These are phyloP conservation scores for Passiflora organensis DNA, from an alignment of 345 rosid genomes.

Conservation along the genomic window DNA sequence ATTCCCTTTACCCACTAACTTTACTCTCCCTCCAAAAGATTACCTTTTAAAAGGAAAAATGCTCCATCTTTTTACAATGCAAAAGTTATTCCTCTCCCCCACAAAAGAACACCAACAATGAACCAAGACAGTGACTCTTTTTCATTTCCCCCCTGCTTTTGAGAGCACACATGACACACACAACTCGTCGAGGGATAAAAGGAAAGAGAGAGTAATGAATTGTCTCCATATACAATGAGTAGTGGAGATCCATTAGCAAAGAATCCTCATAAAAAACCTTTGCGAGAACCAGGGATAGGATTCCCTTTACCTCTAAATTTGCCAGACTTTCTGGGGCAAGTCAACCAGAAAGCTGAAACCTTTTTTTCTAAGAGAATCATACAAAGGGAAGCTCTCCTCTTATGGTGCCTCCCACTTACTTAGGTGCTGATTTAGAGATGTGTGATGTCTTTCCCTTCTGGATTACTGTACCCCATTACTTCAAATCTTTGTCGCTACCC, in stretches of 20 bases:
- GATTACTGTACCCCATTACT: not conserved
- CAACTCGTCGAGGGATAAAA: constrained; percentile 3
- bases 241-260: constrained; percentile 40
- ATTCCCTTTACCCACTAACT: constrained; percentile 34
- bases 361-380: constrained; percentile 1
- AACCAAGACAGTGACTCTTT: constrained; percentile 31
- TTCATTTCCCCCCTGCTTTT: constrained; percentile 27
- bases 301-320: constrained; percentile 38
- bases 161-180: constrained; percentile 23
- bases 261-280: constrained; percentile 20
- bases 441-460: constrained; percentile 9
- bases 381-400: constrained; percentile 11
- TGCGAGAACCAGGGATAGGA: constrained; percentile 32
- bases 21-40: constrained; percentile 33
- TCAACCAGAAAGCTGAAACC: constrained; percentile 55
- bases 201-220: not conserved
- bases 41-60: constrained; percentile 39
- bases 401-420: constrained; percentile 44
- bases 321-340: constrained; percentile 59
- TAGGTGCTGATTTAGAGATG: constrained; percentile 14
- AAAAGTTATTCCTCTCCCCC: constrained; percentile 40
- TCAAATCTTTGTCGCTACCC: constrained; percentile 5
- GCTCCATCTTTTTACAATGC: constrained; percentile 39
- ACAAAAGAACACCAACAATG: constrained; percentile 30
- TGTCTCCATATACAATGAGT: constrained; percentile 27